Evolutionary conservation across 129 eudicot genomes (phyloP).

Genomic region (Lactuca saligna): DNA sequence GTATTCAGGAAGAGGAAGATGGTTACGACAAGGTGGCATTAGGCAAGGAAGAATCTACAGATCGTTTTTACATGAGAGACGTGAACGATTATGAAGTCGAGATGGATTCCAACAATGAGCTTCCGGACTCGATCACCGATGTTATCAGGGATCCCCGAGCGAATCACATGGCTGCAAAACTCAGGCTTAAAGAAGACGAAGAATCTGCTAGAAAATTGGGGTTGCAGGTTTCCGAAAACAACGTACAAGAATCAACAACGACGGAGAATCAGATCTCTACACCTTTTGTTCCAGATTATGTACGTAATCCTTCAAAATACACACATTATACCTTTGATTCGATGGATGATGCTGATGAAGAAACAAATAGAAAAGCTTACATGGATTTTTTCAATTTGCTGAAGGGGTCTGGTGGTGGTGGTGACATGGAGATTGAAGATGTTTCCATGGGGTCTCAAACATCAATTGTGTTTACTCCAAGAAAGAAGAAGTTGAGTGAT

Average conservation of each 20-base stretch:
- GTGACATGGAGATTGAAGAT: slow-evolving; percentile 29
- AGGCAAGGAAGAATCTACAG: slow-evolving; percentile 51
- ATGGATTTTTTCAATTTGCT: slow-evolving; percentile 45
- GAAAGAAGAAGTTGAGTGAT: slow-evolving; percentile 39
- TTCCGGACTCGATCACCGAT: slow-evolving; percentile 47
- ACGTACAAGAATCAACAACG: not conserved
- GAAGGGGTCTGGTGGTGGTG: slow-evolving; percentile 38
- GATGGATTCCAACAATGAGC: slow-evolving; percentile 40
- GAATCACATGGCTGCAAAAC: slow-evolving; percentile 64
- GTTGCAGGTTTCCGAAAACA: slow-evolving; percentile 31
- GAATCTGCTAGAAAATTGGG: slow-evolving; percentile 25
- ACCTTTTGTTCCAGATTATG: slow-evolving; percentile 55
- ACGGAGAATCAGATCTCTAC: slow-evolving; percentile 22
- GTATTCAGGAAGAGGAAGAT: slow-evolving; percentile 86
- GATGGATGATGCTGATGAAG: slow-evolving; percentile 53
- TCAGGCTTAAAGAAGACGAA: slow-evolving; percentile 79
- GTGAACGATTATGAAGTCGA: slow-evolving; percentile 48
- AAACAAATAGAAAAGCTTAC: slow-evolving; percentile 63
- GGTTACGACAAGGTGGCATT: slow-evolving; percentile 73
- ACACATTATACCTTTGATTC: slow-evolving; percentile 75
- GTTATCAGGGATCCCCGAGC: slow-evolving; percentile 75
- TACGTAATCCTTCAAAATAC: slow-evolving; percentile 73
- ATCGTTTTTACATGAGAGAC: slow-evolving; percentile 56
- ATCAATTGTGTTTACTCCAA: slow-evolving; percentile 59
- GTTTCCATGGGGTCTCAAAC: slow-evolving; percentile 30